A percentile compares a stretch with the other conserved stretches of the same genome.
phyloP scores from a whole-genome alignment of 148 eudicot genomes.

The Euryodendron excelsum region DNA sequence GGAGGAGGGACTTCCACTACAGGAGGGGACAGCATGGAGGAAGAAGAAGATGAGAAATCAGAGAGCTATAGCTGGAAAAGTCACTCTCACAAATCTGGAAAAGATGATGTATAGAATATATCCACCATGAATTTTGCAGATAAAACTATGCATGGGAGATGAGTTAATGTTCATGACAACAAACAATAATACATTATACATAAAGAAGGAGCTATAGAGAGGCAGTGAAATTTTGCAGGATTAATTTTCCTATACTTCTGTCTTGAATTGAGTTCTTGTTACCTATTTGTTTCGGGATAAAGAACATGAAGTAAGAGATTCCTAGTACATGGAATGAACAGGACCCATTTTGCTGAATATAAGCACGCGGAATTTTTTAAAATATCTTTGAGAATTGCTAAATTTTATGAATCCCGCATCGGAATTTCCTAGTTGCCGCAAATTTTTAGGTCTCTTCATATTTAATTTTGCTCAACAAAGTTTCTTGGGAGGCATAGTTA shows the following conservation, averaged over 20 bases:
- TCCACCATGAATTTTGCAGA: conserved; percentile 46
- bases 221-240: conserved; percentile 53
- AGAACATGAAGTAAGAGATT: conserved; percentile 9
- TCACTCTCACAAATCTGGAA: conserved; percentile 28
- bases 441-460: no score
- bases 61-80: conserved; percentile 50
- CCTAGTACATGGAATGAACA: not conserved
- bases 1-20: conserved; percentile 43
- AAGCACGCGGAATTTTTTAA: not conserved
- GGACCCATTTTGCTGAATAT: not conserved
- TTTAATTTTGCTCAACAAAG: no score
- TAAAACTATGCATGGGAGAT: conserved; percentile 20
- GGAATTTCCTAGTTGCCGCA: no score
- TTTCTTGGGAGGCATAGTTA: no score
- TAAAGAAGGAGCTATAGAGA: conserved; percentile 21
- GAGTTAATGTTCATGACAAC: not conserved
- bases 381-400: no score
- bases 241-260: conserved; percentile 33
- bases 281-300: conserved; percentile 19
- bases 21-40: conserved; percentile 53
- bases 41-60: conserved; percentile 61
- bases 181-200: conserved; percentile 21
- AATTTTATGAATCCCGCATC: no score
- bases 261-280: conserved; percentile 22
- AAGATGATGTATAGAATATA: conserved; percentile 37